These are phyloP conservation scores for Fusarium paranaense DNA, from an alignment of 2,329 filamentous ascomycete genomes.

Conservation along the genomic window DNA sequence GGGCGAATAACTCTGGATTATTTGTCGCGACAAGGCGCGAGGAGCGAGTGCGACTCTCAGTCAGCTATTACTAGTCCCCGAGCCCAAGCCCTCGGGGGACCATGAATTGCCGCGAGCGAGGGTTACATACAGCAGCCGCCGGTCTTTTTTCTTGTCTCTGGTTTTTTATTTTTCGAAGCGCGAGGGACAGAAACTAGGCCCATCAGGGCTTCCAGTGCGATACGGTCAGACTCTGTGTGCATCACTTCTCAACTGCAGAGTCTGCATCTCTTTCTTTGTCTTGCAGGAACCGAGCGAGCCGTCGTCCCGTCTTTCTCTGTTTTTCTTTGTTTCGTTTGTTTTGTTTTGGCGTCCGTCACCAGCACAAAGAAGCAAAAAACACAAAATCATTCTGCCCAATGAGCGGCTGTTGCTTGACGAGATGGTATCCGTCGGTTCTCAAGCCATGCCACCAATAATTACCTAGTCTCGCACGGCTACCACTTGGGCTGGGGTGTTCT, in stretches of 20 bases:
- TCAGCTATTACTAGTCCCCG: background rate
- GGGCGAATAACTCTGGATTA: conserved; percentile 9
- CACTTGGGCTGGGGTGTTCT: background rate
- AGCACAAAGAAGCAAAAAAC: background rate
- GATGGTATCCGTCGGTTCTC: background rate
- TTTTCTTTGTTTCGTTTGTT: background rate
- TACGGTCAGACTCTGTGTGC: background rate
- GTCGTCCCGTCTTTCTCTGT: background rate
- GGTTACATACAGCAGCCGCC: background rate
- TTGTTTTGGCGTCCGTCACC: background rate
- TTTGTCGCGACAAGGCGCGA: background rate
- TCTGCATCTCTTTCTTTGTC: background rate
- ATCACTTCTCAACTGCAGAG: background rate
- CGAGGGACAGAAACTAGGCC: background rate
- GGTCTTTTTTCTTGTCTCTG: background rate
- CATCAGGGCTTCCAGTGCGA: background rate
- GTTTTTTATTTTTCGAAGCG: background rate
- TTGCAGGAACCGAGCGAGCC: background rate
- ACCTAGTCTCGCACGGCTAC: background rate
- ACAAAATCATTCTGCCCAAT: background rate
- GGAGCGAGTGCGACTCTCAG: conserved; percentile 7
- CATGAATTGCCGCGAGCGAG: conserved; percentile 4
- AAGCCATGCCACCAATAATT: background rate
- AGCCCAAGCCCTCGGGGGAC: background rate
- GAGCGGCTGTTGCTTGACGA: background rate